These are phyloP conservation scores for Boletus edulis DNA, from an alignment of 768 basidiomycete species.

Conservation along the genomic window DNA sequence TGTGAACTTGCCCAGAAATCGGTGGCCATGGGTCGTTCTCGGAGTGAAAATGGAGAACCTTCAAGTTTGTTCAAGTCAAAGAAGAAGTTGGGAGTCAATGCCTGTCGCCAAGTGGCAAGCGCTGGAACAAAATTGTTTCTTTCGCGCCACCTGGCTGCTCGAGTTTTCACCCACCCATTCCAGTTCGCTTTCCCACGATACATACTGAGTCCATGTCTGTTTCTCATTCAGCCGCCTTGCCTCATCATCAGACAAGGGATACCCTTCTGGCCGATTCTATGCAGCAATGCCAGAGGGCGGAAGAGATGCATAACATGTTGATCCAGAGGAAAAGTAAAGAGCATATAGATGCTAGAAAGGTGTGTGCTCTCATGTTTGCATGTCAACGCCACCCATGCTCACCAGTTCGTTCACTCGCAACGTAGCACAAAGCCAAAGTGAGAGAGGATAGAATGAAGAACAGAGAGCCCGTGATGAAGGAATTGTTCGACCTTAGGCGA, in stretches of 20 bases:
- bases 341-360: constrained; percentile 48
- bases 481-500: constrained; percentile 47
- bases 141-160: too few relatives aligned
- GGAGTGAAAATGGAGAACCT: too few relatives aligned
- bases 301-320: constrained; percentile 18
- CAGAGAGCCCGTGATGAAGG: constrained; percentile 50
- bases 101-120: too few relatives aligned
- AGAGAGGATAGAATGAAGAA: constrained; percentile 41
- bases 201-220: constrained; percentile 22
- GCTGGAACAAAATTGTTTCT: too few relatives aligned
- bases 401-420: background rate
- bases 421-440: constrained; percentile 56
- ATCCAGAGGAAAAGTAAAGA: constrained; percentile 32
- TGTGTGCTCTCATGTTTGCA: constrained; percentile 24
- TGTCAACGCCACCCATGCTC: constrained; percentile 1
- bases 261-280: constrained; percentile 16
- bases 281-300: constrained; percentile 20
- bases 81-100: background rate
- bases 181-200: too few relatives aligned
- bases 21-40: constrained; percentile 89
- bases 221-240: constrained; percentile 7
- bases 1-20: constrained; percentile 94
- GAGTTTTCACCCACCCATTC: too few relatives aligned
- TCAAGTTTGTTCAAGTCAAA: background rate
- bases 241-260: constrained; percentile 12